Conservation (phyloP, 257 asterid species). For the Scutellaria baicalensis region DNA sequence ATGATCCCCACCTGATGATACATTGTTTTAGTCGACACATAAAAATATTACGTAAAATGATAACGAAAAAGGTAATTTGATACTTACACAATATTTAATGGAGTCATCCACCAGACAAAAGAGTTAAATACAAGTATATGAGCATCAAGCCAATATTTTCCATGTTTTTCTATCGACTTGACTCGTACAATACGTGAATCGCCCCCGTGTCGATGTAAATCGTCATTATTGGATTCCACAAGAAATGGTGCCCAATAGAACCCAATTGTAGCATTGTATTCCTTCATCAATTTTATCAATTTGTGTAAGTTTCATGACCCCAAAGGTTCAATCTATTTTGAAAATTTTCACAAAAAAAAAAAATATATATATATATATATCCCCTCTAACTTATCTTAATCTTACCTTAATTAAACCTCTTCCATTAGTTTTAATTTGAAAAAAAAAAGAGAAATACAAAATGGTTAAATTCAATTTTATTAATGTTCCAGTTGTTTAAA, state of each 20-base stretch:
- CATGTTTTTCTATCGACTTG: slow-evolving; percentile 43
- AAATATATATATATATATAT: background rate
- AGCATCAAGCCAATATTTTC: slow-evolving; percentile 48
- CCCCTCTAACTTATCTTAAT: too few relatives aligned
- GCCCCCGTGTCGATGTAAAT: slow-evolving; percentile 25
- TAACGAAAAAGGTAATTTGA: too few relatives aligned
- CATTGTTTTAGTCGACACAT: too few relatives aligned
- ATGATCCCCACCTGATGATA: slow-evolving; percentile 46
- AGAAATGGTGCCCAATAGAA: slow-evolving; percentile 82
- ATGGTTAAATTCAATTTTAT: too few relatives aligned
- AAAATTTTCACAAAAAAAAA: background rate
- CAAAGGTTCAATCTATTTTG: too few relatives aligned
- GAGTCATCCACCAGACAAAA: slow-evolving; percentile 54
- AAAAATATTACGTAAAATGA: too few relatives aligned
- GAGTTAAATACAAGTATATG: slow-evolving; percentile 53
- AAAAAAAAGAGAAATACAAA: too few relatives aligned
- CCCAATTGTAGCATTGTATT: slow-evolving; percentile 54
- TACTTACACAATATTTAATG: background rate
- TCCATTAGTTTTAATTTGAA: too few relatives aligned
- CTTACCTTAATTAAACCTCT: too few relatives aligned
- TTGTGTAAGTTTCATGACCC: background rate
- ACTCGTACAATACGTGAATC: slow-evolving; percentile 24
- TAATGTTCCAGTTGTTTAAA: too few relatives aligned
- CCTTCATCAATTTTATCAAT: slow-evolving; percentile 21
- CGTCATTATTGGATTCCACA: slow-evolving; percentile 59